Base-by-base conservation (phyloP, 148 eudicot species). In the Rhododendron simsii region DNA sequence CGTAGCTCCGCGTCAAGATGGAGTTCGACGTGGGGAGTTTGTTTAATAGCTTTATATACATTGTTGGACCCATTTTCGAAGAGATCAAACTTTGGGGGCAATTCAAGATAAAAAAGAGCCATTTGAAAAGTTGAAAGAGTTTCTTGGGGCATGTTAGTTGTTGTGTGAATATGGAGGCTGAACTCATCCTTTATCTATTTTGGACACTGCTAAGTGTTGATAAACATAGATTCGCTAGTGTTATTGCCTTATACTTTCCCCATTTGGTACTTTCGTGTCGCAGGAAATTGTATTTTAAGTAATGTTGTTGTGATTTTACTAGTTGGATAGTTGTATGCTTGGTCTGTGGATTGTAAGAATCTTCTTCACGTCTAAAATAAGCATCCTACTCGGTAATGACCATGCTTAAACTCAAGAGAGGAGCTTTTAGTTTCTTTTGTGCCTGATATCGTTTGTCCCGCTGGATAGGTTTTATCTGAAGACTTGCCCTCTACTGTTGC, bases 401-500 rank as follows among this genome's bases (percentile, higher is more conserved):
- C 48, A 78, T 77, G 82, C 53, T 59, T 35, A 28, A 55, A 76
- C 78, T 84, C 71, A 51, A 53, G 59, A 37, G 65, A 51, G 55
- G 41, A 33, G 23, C 21, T 33, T 73, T 13, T 57, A 47, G 21
- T 78, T 75, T 44, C 81, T 74, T 74, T 30, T 77, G 30, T 63
- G 65, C 50, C 82, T 90, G 59, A 81, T 87, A 35, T 85, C 45
- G 41, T 79, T 90, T 74, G 74, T 78, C 67, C 37, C 83, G 78
- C 80, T 88, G 61, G 26, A 84, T 87, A 98, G 99, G 98, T 98
- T 82, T 89, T 98, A 80, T 92, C 98, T 74, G 98, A 95, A 87
- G 95, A 94, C 78, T 94, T 98, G 84, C 97, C 99, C 87, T 92
- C 93, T 81, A 86, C 91, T 83, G 87, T 98, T 73, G 91, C 96